A percentile compares a stretch with the other conserved stretches of the same genome.
Conservation (phyloP, 2,329 filamentous ascomycete genomes). For the Alternaria infectoria region DNA sequence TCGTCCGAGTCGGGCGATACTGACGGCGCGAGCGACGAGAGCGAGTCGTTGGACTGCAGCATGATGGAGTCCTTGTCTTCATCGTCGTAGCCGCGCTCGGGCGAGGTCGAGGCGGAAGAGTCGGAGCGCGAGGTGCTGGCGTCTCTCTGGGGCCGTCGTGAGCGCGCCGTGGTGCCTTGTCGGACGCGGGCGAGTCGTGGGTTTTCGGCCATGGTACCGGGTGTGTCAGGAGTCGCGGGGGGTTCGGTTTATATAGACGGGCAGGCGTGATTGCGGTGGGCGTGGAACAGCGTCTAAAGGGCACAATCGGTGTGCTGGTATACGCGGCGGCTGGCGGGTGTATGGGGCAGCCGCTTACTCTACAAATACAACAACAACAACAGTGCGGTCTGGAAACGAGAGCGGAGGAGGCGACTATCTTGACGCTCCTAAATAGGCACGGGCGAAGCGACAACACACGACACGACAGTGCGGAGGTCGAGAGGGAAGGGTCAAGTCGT, state of each 20-base stretch:
- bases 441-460: background rate
- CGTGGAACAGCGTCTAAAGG: background rate
- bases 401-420: background rate
- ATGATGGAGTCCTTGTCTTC: slow-evolving; percentile 95
- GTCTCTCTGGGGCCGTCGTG: slow-evolving; percentile 41
- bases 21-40: slow-evolving; percentile 85
- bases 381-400: background rate
- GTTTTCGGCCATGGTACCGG: slow-evolving; percentile 15
- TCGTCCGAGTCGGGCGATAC: slow-evolving; percentile 78
- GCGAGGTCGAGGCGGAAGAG: slow-evolving; percentile 75
- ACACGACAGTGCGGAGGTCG: background rate
- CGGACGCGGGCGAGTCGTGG: slow-evolving; percentile 5
- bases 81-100: slow-evolving; percentile 79
- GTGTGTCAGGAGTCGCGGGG: background rate
- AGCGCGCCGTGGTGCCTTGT: slow-evolving; percentile 37
- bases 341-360: background rate
- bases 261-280: slow-evolving; percentile 3
- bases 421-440: background rate
- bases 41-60: slow-evolving; percentile 81
- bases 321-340: slow-evolving; percentile 18
- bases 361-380: background rate
- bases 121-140: slow-evolving; percentile 47
- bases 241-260: background rate
- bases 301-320: slow-evolving; percentile 9
- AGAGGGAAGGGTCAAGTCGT: slow-evolving; percentile 4